These are phyloP conservation scores for Aspergillus persii DNA, from an alignment of 2,329 filamentous ascomycete genomes.

Conservation along the genomic window DNA sequence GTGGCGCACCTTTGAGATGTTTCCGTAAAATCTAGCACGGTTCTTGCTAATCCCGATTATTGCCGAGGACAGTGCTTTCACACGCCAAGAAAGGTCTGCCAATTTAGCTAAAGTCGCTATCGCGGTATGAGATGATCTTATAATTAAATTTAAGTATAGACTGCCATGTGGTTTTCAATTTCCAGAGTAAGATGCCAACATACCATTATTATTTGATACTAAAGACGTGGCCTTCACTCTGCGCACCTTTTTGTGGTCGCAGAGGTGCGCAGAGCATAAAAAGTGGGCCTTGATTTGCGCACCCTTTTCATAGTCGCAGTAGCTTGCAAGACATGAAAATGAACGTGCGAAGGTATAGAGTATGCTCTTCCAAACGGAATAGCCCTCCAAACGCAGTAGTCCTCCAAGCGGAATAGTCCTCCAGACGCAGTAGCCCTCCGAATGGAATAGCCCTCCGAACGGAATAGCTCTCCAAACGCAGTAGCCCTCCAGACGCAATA, in stretches of 20 bases:
- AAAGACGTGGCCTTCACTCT: neutral
- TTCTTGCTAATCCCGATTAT: neutral
- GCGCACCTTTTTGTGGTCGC: neutral
- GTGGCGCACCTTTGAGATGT: neutral
- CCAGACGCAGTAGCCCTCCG: too few species aligned
- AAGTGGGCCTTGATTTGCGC: neutral
- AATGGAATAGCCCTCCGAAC: too few species aligned
- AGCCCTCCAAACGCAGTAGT: neutral
- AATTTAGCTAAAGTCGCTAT: neutral
- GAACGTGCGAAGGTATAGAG: neutral
- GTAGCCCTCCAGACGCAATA: neutral
- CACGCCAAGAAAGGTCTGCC: neutral
- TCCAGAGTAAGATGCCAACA: neutral
- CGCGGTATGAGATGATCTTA: neutral
- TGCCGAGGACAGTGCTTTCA: neutral
- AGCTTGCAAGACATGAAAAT: neutral
- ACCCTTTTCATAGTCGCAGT: neutral
- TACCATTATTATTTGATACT: neutral
- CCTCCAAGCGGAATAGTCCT: neutral
- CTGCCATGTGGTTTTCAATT: neutral
- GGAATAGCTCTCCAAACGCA: neutral
- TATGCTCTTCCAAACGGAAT: neutral
- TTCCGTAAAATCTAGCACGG: neutral
- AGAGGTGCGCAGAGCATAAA: neutral
- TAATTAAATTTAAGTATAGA: neutral